phyloP scores from a whole-genome alignment of 139 green algal species.

The Chlamydomonas incerta region DNA sequence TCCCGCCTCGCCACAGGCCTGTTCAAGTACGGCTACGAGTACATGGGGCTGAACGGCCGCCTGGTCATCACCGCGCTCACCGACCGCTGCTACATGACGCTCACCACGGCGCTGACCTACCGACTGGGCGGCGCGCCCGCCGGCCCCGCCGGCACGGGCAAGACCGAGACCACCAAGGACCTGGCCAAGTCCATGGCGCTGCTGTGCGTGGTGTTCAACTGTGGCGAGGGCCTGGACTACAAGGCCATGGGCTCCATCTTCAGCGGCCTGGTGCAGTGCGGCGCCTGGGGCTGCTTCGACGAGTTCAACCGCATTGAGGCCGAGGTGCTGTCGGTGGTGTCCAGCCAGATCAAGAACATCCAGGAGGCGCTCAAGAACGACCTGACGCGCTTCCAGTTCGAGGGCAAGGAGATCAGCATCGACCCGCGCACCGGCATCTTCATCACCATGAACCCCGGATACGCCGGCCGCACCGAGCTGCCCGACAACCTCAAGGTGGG shows the following conservation, averaged over 20 bases:
- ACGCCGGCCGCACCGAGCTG: conserved; percentile 85
- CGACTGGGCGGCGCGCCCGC: conserved; percentile 82
- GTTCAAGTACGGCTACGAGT: conserved; percentile 89
- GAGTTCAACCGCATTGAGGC: conserved; percentile 93
- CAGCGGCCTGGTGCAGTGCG: conserved; percentile 85
- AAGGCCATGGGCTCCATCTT: conserved; percentile 92
- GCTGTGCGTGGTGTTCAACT: conserved; percentile 94
- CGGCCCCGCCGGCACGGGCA: conserved; percentile 85
- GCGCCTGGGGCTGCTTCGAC: conserved; percentile 92
- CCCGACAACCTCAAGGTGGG: conserved; percentile 64
- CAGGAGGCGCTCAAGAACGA: conserved; percentile 91
- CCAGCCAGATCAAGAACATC: conserved; percentile 67
- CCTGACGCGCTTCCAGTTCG: conserved; percentile 86
- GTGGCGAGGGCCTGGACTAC: conserved; percentile 89
- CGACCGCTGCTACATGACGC: conserved; percentile 91
- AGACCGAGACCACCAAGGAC: conserved; percentile 88
- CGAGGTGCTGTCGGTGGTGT: conserved; percentile 83
- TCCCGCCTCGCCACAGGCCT: conserved; percentile 43
- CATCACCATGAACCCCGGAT: conserved; percentile 93
- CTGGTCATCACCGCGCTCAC: conserved; percentile 89
- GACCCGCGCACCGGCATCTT: conserved; percentile 84
- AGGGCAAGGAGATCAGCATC: conserved; percentile 85
- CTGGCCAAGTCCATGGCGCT: conserved; percentile 86
- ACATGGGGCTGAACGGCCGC: conserved; percentile 88
- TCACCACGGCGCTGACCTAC: conserved; percentile 87